phyloP scores from a whole-genome alignment of 352 stramenopile genomes.

The Peronospora destructor region DNA sequence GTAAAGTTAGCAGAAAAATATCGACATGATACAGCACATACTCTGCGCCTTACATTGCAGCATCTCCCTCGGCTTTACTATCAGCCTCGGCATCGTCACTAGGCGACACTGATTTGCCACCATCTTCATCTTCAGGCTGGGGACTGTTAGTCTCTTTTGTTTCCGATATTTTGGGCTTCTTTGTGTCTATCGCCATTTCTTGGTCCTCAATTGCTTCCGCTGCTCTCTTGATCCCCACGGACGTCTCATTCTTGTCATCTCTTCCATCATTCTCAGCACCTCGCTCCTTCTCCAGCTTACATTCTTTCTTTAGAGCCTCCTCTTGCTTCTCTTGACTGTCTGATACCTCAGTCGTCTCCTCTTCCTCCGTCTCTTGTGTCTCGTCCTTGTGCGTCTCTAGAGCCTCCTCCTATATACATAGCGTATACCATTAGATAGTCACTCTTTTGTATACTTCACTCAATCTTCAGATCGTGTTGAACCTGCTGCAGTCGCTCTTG shows the following conservation, averaged over 20 bases:
- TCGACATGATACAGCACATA: not conserved
- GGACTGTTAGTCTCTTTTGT: slow-evolving; percentile 1
- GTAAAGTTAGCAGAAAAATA: too few species aligned
- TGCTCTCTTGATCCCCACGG: slow-evolving; percentile 11
- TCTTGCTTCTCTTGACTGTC: not conserved
- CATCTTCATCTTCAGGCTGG: slow-evolving; percentile 22
- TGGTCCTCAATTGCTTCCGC: slow-evolving; percentile 5
- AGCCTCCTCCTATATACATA: slow-evolving; percentile 5
- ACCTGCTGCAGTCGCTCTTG: slow-evolving; percentile 31
- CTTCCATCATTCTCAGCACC: not conserved
- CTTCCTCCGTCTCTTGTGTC: slow-evolving; percentile 1
- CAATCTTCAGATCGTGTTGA: not conserved
- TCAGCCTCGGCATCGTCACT: slow-evolving; percentile 3
- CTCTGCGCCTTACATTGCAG: slow-evolving; percentile 7
- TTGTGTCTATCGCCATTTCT: slow-evolving; percentile 3
- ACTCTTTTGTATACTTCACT: not conserved
- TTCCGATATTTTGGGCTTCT: slow-evolving; percentile 16
- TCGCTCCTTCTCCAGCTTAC: not conserved
- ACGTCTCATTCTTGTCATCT: slow-evolving; percentile 1
- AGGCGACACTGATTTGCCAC: not conserved
- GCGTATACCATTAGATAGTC: not conserved
- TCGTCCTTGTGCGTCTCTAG: slow-evolving; percentile 1
- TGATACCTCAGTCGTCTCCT: not conserved
- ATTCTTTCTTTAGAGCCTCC: not conserved
- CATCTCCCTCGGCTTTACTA: slow-evolving; percentile 10